Evolutionary conservation across 805 yeast species (phyloP).

Genomic region (Candida stauntonica): DNA sequence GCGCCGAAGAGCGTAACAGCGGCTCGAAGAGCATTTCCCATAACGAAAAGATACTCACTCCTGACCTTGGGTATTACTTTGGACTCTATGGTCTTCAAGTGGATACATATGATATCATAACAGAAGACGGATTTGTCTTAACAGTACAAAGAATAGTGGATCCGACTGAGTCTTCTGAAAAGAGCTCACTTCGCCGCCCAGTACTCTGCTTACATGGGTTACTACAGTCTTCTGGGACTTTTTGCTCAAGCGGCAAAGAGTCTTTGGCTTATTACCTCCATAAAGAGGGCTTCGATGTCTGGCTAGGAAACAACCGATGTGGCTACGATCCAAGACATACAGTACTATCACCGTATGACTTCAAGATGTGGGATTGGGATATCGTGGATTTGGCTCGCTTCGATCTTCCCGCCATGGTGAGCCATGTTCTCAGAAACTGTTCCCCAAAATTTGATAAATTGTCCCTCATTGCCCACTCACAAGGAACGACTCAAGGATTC

Average conservation of each 20-base stretch:
- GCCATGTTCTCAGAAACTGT: slow-evolving; percentile 45
- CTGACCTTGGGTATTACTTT: slow-evolving; percentile 67
- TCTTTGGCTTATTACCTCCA: slow-evolving; percentile 62
- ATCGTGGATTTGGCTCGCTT: slow-evolving; percentile 72
- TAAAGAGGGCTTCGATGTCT: slow-evolving; percentile 69
- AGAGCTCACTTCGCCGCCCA: slow-evolving; percentile 46
- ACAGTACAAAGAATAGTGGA: slow-evolving; percentile 58
- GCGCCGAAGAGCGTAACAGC: too few species aligned
- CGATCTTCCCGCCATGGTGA: slow-evolving; percentile 73
- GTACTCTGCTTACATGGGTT: slow-evolving; percentile 81
- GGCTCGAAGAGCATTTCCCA: too few species aligned
- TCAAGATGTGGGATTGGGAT: slow-evolving; percentile 90
- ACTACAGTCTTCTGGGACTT: slow-evolving; percentile 83
- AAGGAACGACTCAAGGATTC: slow-evolving; percentile 87
- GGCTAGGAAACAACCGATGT: slow-evolving; percentile 90
- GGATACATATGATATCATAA: slow-evolving; percentile 54
- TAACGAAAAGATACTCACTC: too few species aligned
- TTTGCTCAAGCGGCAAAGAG: slow-evolving; percentile 73
- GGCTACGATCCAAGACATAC: slow-evolving; percentile 74
- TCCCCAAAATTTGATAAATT: slow-evolving; percentile 37
- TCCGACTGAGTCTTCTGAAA: slow-evolving; percentile 30
- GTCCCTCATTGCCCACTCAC: slow-evolving; percentile 78
- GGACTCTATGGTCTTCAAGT: slow-evolving; percentile 55
- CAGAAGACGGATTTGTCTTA: slow-evolving; percentile 79
- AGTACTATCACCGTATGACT: slow-evolving; percentile 37